Percentiles rank a stretch among this genome's conserved stretches.
These are phyloP conservation scores for Lentinus brumalis DNA, from an alignment of 768 basidiomycete species.

Conservation along the genomic window DNA sequence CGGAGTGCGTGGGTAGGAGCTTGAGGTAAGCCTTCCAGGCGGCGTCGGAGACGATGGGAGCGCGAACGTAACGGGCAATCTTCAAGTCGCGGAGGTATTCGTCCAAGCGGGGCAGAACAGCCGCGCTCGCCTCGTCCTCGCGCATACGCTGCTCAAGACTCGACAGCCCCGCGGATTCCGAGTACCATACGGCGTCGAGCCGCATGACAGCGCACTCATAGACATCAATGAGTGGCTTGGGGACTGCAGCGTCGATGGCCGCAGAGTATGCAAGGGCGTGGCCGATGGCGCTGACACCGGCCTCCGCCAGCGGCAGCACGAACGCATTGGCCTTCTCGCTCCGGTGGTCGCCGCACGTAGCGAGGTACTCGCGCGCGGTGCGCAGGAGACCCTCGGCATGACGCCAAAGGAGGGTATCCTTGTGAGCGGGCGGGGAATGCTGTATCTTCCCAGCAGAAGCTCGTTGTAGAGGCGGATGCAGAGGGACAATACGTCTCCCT, in stretches of 20 bases:
- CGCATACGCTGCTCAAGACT: conserved; percentile 1
- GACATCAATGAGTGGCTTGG: conserved; percentile 15
- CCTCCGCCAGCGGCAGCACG: conserved; percentile 16
- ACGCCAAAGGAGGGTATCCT: conserved; percentile 49
- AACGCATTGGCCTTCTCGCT: conserved; percentile 30
- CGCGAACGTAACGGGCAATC: conserved; percentile 9
- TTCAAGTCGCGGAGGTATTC: conserved; percentile 14
- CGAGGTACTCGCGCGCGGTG: conserved; percentile 13
- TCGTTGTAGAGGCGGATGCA: conserved; percentile 26
- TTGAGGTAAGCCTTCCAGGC: conserved; percentile 1
- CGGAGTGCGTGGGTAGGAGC: no score
- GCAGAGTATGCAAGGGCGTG: conserved; percentile 20
- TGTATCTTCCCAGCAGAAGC: conserved; percentile 32
- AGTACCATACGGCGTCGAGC: conserved; percentile 19
- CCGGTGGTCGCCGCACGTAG: conserved; percentile 40
- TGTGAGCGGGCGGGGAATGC: conserved; percentile 44
- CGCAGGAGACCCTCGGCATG: conserved; percentile 42
- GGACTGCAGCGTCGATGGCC: conserved; percentile 9
- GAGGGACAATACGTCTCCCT: conserved; percentile 27
- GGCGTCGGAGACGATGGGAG: conserved; percentile 23
- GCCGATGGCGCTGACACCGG: conserved; percentile 19
- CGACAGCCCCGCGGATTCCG: conserved; percentile 18
- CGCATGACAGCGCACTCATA: conserved; percentile 20
- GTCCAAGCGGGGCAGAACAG: conserved; percentile 11
- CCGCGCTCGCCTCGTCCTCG: conserved; percentile 12